phyloP scores from a whole-genome alignment of 2,329 filamentous ascomycete genomes.

The Diaporthe citrichinensis region DNA sequence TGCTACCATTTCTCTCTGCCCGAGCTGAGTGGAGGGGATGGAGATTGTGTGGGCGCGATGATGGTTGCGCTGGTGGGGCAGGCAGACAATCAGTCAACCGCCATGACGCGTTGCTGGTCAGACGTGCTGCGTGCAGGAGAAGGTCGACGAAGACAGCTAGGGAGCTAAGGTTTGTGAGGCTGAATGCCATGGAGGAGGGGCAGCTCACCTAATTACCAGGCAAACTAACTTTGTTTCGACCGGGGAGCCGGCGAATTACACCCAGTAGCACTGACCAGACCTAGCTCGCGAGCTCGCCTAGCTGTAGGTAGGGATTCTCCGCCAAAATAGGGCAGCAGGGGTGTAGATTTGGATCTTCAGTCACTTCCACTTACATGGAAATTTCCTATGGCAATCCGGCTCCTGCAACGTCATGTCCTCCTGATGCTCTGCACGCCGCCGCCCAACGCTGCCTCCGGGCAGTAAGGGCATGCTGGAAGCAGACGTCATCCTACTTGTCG shows the following conservation, averaged over 20 bases:
- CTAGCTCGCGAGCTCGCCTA: no score
- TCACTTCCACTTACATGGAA: constrained; percentile 22
- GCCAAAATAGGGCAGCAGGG: constrained; percentile 22
- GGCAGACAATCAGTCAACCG: constrained; percentile 39
- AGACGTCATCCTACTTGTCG: constrained; percentile 28
- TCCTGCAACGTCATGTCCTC: constrained; percentile 38
- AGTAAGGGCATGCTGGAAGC: background rate
- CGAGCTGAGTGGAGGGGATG: background rate
- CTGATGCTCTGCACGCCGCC: constrained; percentile 11
- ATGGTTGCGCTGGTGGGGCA: background rate
- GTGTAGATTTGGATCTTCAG: constrained; percentile 41
- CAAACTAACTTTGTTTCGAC: constrained; percentile 8
- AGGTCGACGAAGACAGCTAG: background rate
- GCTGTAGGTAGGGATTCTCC: constrained; percentile 12
- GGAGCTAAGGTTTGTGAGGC: constrained; percentile 12
- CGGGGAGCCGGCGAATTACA: background rate
- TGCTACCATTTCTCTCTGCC: constrained; percentile 37
- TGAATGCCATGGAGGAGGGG: constrained; percentile 4
- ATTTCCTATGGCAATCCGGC: constrained; percentile 38
- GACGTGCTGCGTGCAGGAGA: constrained; percentile 11
- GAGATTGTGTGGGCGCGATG: background rate
- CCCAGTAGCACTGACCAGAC: constrained; percentile 1
- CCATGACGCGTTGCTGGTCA: constrained; percentile 36
- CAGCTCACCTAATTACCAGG: constrained; percentile 1
- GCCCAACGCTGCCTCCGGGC: background rate